Evolutionary conservation across 2,329 filamentous ascomycete genomes (phyloP).

Genomic region (Lachnellula willkommii): DNA sequence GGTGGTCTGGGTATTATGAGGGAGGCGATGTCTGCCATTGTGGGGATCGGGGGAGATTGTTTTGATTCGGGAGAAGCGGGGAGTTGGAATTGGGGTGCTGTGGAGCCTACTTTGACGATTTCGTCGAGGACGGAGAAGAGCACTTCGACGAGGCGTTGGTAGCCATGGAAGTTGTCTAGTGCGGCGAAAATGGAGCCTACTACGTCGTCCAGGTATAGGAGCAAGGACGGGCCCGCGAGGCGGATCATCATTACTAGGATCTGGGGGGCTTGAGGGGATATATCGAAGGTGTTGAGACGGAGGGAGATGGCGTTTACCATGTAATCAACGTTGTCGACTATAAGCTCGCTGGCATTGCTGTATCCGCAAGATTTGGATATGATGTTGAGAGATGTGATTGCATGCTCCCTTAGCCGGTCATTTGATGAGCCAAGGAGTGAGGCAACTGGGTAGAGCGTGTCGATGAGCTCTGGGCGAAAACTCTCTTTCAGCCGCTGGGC

Average conservation of each 20-base stretch:
- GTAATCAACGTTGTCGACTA: constrained; percentile 91
- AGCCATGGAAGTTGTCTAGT: constrained; percentile 92
- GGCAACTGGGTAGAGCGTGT: constrained; percentile 85
- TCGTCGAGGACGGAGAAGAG: constrained; percentile 79
- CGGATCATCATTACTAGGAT: constrained; percentile 93
- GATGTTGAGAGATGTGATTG: constrained; percentile 75
- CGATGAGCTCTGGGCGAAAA: constrained; percentile 82
- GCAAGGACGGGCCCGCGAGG: constrained; percentile 71
- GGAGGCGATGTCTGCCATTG: constrained; percentile 43
- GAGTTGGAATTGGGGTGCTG: constrained; percentile 44
- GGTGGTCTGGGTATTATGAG: constrained; percentile 44
- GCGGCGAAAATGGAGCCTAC: constrained; percentile 87
- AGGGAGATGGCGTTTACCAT: constrained; percentile 89
- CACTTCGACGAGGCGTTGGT: constrained; percentile 76
- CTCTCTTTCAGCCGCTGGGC: constrained; percentile 59
- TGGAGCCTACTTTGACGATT: constrained; percentile 76
- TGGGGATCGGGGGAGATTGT: constrained; percentile 32
- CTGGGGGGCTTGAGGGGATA: constrained; percentile 84
- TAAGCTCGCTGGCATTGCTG: constrained; percentile 64
- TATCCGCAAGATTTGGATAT: constrained; percentile 76
- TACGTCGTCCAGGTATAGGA: constrained; percentile 88
- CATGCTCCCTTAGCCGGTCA: constrained; percentile 66
- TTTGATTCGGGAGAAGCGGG: constrained; percentile 17
- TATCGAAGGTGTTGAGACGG: constrained; percentile 84
- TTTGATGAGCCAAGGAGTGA: constrained; percentile 76